phyloP scores from a whole-genome alignment of 305 asterid genomes.

The Caryopteris hybrid region DNA sequence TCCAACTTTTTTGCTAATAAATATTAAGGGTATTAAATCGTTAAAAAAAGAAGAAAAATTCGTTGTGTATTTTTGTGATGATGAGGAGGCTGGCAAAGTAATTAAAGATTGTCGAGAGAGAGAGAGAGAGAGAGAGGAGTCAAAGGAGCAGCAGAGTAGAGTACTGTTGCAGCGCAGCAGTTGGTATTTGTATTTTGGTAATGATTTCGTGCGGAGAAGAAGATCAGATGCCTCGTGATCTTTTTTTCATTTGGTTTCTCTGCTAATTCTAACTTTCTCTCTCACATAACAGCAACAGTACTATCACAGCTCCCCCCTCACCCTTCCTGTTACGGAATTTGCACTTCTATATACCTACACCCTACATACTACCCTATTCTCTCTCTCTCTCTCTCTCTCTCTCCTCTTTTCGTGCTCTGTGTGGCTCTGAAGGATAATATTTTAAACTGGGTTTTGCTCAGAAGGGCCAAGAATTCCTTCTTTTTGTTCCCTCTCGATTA shows the following conservation, averaged over 20 bases:
- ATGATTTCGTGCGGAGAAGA: conserved; percentile 40
- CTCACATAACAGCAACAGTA: no score
- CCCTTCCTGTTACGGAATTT: background rate
- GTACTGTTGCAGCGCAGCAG: conserved; percentile 39
- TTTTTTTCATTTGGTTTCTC: no score
- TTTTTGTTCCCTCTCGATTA: conserved; percentile 22
- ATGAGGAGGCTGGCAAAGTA: conserved; percentile 20
- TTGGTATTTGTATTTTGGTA: conserved; percentile 44
- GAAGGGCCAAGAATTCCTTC: conserved; percentile 3
- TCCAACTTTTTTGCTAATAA: no score
- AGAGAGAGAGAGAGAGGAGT: conserved; percentile 16
- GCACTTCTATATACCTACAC: background rate
- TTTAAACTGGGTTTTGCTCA: no score
- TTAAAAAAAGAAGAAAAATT: background rate
- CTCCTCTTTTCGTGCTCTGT: no score
- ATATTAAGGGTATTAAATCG: no score
- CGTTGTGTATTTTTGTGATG: conserved; percentile 14
- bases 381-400: conserved; percentile 19
- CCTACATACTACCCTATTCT: background rate
- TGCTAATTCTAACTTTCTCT: no score
- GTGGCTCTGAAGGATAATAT: no score
- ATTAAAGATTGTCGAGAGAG: conserved; percentile 24
- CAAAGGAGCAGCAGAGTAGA: conserved; percentile 36
- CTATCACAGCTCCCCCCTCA: no score
- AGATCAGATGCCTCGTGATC: conserved; percentile 25